Evolutionary conservation across 148 eudicot species (phyloP).

Genomic region (Amaranthus cruentus): DNA sequence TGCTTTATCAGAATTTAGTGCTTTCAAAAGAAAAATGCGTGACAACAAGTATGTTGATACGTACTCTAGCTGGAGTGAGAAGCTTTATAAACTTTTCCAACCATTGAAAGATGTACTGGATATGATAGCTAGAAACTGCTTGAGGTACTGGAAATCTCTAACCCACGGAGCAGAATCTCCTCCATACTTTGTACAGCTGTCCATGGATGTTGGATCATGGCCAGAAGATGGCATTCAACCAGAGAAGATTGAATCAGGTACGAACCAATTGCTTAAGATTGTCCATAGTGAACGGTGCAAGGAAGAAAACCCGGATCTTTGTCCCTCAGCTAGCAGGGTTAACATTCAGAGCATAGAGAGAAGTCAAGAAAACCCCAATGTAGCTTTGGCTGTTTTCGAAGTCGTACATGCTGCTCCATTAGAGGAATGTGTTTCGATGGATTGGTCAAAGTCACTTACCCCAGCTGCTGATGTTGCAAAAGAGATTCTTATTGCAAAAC

Average conservation of each 20-base stretch:
- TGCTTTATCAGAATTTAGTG: constrained; percentile 43
- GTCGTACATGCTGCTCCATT: constrained; percentile 78
- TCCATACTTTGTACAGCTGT: constrained; percentile 88
- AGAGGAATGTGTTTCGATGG: constrained; percentile 45
- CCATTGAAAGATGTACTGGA: constrained; percentile 36
- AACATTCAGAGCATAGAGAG: constrained; percentile 92
- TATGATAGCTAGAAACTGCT: constrained; percentile 51
- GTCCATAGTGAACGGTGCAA: constrained; percentile 75
- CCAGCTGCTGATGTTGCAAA: constrained; percentile 97
- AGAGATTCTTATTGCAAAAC: constrained; percentile 70
- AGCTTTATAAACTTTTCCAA: constrained; percentile 38
- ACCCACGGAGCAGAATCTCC: constrained; percentile 95
- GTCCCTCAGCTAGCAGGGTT: constrained; percentile 74
- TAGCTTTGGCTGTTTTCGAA: constrained; percentile 90
- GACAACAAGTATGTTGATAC: constrained; percentile 29
- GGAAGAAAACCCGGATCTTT: constrained; percentile 41
- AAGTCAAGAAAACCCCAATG: constrained; percentile 60
- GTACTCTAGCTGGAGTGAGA: constrained; percentile 49
- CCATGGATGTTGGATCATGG: constrained; percentile 84
- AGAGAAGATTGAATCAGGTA: constrained; percentile 81
- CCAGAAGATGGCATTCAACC: constrained; percentile 98
- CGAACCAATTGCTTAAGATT: constrained; percentile 64
- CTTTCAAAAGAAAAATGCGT: constrained; percentile 32
- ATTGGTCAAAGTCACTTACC: constrained; percentile 71
- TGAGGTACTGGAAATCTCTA: constrained; percentile 77